Conservation (phyloP, 2,329 filamentous ascomycete genomes). For the Neofusicoccum cordaticola region DNA sequence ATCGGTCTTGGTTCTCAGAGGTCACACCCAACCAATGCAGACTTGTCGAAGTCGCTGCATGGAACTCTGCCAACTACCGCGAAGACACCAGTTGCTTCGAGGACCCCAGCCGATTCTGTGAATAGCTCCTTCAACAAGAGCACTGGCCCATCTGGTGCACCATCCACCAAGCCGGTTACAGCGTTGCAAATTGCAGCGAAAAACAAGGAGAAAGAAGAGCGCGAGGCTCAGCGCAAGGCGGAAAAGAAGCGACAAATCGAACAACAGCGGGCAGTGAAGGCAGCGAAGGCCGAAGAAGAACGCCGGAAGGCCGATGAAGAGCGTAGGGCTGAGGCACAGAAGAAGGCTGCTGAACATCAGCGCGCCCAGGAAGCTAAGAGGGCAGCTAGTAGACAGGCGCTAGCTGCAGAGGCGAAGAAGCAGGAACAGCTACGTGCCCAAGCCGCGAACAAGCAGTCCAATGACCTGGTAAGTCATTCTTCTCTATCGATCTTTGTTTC, state of each 20-base stretch:
- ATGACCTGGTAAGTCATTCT: slow-evolving; percentile 24
- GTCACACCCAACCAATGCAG: slow-evolving; percentile 41
- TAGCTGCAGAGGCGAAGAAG: slow-evolving; percentile 29
- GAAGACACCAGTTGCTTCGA: neutral
- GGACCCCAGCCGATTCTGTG: slow-evolving; percentile 21
- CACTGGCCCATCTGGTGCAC: neutral
- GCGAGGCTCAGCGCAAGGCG: slow-evolving; percentile 74
- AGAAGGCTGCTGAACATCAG: slow-evolving; percentile 38
- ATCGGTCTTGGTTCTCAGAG: slow-evolving; percentile 32
- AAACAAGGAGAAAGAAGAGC: slow-evolving; percentile 83
- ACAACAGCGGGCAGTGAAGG: slow-evolving; percentile 68
- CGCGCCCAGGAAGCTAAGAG: slow-evolving; percentile 35
- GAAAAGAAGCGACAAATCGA: slow-evolving; percentile 81
- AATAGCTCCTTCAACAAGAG: slow-evolving; percentile 10
- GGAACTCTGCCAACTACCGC: neutral
- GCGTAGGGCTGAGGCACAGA: slow-evolving; percentile 35
- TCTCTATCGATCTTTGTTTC: neutral
- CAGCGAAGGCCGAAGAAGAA: slow-evolving; percentile 57
- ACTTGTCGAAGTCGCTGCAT: slow-evolving; percentile 14
- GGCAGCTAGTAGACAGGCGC: slow-evolving; percentile 34
- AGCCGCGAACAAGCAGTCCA: slow-evolving; percentile 19
- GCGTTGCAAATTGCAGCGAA: slow-evolving; percentile 70
- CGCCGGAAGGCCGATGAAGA: slow-evolving; percentile 22
- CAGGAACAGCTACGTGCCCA: slow-evolving; percentile 13
- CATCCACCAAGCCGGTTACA: slow-evolving; percentile 2